Evolutionary conservation across 2,329 filamentous ascomycete genomes (phyloP).

Genomic region (Biscogniauxia mediterranea): DNA sequence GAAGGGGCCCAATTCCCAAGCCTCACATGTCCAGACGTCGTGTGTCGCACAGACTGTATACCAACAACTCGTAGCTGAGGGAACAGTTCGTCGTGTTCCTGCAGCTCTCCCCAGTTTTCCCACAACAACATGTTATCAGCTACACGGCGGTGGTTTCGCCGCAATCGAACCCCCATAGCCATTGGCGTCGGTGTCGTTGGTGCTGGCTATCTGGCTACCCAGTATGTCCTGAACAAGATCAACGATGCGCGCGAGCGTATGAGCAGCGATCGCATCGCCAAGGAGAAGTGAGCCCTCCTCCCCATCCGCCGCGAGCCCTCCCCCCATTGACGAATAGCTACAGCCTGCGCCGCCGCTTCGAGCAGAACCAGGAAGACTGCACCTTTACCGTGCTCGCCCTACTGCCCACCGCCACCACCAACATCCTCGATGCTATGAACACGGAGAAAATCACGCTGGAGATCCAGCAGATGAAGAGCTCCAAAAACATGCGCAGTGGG

Average conservation of each 20-base stretch:
- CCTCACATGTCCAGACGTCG: constrained; percentile 14
- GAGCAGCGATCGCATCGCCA: constrained; percentile 91
- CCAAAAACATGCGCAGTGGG: constrained; percentile 61
- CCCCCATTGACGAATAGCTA: constrained; percentile 4
- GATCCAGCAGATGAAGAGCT: constrained; percentile 84
- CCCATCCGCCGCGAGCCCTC: background rate
- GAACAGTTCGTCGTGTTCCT: constrained; percentile 5
- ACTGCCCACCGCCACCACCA: constrained; percentile 85
- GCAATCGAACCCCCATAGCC: constrained; percentile 86
- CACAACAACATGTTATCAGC: constrained; percentile 59
- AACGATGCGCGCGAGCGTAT: constrained; percentile 93
- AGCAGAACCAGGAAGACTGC: constrained; percentile 98
- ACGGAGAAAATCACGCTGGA: constrained; percentile 92
- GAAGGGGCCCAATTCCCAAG: constrained; percentile 3
- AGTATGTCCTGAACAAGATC: constrained; percentile 90
- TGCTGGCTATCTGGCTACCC: constrained; percentile 85
- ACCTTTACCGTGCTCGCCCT: constrained; percentile 97
- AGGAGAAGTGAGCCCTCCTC: constrained; percentile 76
- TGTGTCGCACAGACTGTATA: constrained; percentile 8
- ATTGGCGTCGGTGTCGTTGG: constrained; percentile 85
- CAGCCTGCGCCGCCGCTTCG: constrained; percentile 90
- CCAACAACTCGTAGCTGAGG: background rate
- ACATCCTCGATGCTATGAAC: constrained; percentile 82
- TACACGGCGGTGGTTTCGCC: constrained; percentile 85
- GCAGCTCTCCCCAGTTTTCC: constrained; percentile 8